Evolutionary conservation across 257 asterid species (phyloP), one percentile per base, ranked within the genome.

Genomic region (Nicotiana obtusifolia): DNA sequence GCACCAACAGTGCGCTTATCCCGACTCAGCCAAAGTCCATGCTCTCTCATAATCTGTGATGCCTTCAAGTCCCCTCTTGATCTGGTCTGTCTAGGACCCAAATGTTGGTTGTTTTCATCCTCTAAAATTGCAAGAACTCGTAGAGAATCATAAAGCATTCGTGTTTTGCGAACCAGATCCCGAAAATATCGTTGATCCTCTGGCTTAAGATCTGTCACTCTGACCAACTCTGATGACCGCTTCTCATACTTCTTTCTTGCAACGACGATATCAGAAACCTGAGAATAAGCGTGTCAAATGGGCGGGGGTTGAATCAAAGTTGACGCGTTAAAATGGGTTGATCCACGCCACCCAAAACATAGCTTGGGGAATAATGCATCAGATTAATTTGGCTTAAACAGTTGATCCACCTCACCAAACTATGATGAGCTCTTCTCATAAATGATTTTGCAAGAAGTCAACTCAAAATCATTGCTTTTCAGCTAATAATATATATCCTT

Each of bases 1-100:
- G 90, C 67, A 1, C 99, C 99, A 41, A 95, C 97, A 10, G 91
- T 88, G 76, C 99, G 83, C 61, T 93, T 93, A 67, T 95, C 98
- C 2, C 97, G 90, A 77, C 92, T 90, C 52, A 93, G 73, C 97
- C 97, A 93, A 82, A 90, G 77, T 7, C 88, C 97, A 5, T 87
- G 84, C 10, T 87, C 88, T 47, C 94, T 86, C 95, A 95, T 84
- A 84, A 86, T 5, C 17, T 56, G 84, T 37, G 75, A 44, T 28
- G 75, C 79, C 22, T 75, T 61, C 20, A 82, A 41, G 68, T 82
- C 79, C n/a, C 84, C 84, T 52, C 80, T 73, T n/a, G 81, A 15
- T 59, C 67, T 81, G 30, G 60, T 71, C 78, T 71, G 78, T 71
- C 78, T 14, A 10, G 68, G 28, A 41, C 30, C 66, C 84, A 59